Percentiles rank a stretch among this genome's conserved stretches.
These are phyloP conservation scores for Amanita phalloides DNA, from an alignment of 768 basidiomycete genomes.

Conservation along the genomic window DNA sequence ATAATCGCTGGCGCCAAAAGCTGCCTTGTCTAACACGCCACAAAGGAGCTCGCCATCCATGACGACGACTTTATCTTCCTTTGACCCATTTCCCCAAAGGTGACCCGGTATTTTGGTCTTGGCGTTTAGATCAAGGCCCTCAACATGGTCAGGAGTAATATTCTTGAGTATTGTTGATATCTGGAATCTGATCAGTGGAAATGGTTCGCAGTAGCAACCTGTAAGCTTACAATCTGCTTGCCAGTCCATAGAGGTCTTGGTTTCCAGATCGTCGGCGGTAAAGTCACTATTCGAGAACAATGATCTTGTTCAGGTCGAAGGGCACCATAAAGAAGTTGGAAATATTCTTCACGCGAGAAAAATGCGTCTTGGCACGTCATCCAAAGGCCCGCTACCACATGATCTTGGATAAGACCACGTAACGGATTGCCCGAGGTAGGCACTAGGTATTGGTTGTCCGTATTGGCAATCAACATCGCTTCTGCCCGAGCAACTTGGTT, in stretches of 20 bases:
- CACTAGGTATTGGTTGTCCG: conserved; percentile 97
- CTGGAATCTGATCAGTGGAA: conserved; percentile 27
- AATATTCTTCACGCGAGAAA: conserved; percentile 92
- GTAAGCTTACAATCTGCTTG: conserved; percentile 76
- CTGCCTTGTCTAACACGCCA: conserved; percentile 93
- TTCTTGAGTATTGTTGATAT: conserved; percentile 92
- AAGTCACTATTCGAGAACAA: conserved; percentile 57
- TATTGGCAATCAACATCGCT: conserved; percentile 90
- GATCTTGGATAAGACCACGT: conserved; percentile 96
- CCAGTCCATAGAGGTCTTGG: conserved; percentile 93
- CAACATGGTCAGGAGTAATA: conserved; percentile 68
- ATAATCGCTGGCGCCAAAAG: conserved; percentile 92
- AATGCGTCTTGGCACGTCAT: conserved; percentile 95
- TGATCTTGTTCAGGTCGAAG: conserved; percentile 74
- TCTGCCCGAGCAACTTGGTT: conserved; percentile 94
- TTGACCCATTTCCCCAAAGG: conserved; percentile 74
- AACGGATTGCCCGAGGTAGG: conserved; percentile 97
- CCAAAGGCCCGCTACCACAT: conserved; percentile 98
- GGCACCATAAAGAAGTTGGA: conserved; percentile 91
- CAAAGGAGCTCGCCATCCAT: conserved; percentile 89
- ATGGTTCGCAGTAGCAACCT: neutral
- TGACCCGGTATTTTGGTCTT: conserved; percentile 85
- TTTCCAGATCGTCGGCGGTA: conserved; percentile 90
- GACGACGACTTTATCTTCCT: conserved; percentile 82
- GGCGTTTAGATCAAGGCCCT: conserved; percentile 77